Base-by-base conservation (phyloP, 352 stramenopile species). In the Phytophthora podocarpi region DNA sequence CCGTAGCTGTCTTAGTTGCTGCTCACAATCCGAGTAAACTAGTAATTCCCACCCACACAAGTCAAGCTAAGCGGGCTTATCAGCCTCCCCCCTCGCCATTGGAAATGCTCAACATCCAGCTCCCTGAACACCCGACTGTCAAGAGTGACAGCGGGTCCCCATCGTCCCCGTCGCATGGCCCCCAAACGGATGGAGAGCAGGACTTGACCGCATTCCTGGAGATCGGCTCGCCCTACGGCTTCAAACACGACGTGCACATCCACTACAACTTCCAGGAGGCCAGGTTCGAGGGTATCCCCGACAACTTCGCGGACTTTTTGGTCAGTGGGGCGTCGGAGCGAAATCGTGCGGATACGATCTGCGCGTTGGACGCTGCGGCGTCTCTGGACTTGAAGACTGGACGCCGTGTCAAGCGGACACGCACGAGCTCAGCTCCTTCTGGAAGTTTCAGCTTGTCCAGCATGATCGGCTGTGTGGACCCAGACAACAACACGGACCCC, bases 181-280 rank as follows among this genome's bases (percentile, higher is more conserved):
- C 52, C 0, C 30, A 76, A 40, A 20, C 57, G 4, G 56, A 66
- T 35, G 61, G 34, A 13, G 73, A 83, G 23, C 74, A 73, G 56
- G 43, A 77, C 21, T 49, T 75, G 15, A 46, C 67, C 15, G 49
- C 59, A 24, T 56, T 74, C 46, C 65, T 81, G 32, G 81, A 88
- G 53, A 95, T 96, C 54, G 80, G 85, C 5, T 68, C 80, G 28
- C 87, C 87, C 16, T 94, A 87, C 60, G 86, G 64, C 40, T 76
- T 95, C 28, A 80, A 85, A 20, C 88, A 96, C 52, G 85, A 93
- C 62, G 68, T 96, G 41, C 87, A 96, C 61, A 84, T 96, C 31
- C 76, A 81, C 56, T 97, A 95, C 76, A 95, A 97, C 68, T 93
- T 85, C 59, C 66, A 89, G 31, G 79, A 90, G 37, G 85, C 85